These are phyloP conservation scores for Diplodia intermedia DNA, from an alignment of 2,329 filamentous ascomycete species.

Conservation along the genomic window DNA sequence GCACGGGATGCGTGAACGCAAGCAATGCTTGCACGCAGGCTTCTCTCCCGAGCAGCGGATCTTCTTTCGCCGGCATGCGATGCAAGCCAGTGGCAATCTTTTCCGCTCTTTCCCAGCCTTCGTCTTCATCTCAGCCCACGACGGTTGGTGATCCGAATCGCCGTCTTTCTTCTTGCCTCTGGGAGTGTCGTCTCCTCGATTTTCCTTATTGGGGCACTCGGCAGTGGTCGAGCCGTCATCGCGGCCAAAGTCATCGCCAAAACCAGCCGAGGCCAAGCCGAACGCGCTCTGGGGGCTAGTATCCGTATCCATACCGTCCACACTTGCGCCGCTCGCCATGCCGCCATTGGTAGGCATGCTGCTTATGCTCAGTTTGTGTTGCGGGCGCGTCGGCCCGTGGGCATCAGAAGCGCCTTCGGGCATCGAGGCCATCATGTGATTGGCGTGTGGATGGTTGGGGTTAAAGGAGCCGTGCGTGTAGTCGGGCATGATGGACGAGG, in stretches of 20 bases:
- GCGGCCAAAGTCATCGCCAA: conserved; percentile 39
- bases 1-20: conserved; percentile 89
- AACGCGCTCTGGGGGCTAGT: conserved; percentile 45
- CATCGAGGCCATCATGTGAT: conserved; percentile 10
- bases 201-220: conserved; percentile 13
- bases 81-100: conserved; percentile 88
- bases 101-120: conserved; percentile 94
- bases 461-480: conserved; percentile 21
- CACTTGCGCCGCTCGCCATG: conserved; percentile 38
- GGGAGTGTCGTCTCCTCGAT: conserved; percentile 3
- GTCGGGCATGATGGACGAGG: conserved; percentile 35
- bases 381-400: conserved; percentile 13
- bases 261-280: conserved; percentile 41
- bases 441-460: background rate
- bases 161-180: conserved; percentile 35
- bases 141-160: conserved; percentile 46
- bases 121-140: conserved; percentile 62
- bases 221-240: conserved; percentile 38
- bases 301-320: conserved; percentile 41
- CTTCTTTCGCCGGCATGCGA: conserved; percentile 95
- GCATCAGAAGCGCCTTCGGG: conserved; percentile 38
- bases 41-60: conserved; percentile 98
- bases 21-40: conserved; percentile 94
- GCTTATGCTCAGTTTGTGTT: conserved; percentile 42
- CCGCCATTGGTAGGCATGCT: conserved; percentile 18